Evolutionary conservation across 2,329 filamentous ascomycete genomes (phyloP).

Genomic region (Phialemoniopsis sp.): DNA sequence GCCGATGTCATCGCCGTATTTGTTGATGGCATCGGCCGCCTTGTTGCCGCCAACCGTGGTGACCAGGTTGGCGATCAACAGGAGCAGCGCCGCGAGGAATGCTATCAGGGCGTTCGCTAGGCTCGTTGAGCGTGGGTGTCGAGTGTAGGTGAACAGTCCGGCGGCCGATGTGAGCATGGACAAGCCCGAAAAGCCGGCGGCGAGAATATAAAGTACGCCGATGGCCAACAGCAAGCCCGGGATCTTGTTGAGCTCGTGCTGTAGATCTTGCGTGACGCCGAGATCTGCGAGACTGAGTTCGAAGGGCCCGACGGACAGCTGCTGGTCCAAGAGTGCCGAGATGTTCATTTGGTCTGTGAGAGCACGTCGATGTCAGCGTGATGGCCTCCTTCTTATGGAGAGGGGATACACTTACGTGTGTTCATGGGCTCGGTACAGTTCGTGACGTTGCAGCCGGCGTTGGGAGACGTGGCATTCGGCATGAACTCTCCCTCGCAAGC

Average conservation of each 20-base stretch:
- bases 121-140: slow-evolving; percentile 20
- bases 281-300: slow-evolving; percentile 39
- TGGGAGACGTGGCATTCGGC: slow-evolving; percentile 14
- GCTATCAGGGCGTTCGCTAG: slow-evolving; percentile 30
- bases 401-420: slow-evolving; percentile 4
- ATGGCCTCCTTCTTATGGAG: neutral
- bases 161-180: slow-evolving; percentile 33
- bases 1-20: slow-evolving; percentile 36
- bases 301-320: slow-evolving; percentile 40
- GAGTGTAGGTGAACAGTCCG: slow-evolving; percentile 19
- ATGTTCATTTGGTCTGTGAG: slow-evolving; percentile 29
- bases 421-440: slow-evolving; percentile 16
- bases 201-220: slow-evolving; percentile 44
- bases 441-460: slow-evolving; percentile 15
- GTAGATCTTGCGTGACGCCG: slow-evolving; percentile 37
- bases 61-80: slow-evolving; percentile 37
- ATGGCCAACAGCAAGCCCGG: slow-evolving; percentile 43
- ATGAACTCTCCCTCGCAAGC: slow-evolving; percentile 22
- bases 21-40: slow-evolving; percentile 34
- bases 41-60: slow-evolving; percentile 30
- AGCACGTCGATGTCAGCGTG: too few species aligned
- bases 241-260: slow-evolving; percentile 42
- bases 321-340: slow-evolving; percentile 37
- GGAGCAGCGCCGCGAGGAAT: slow-evolving; percentile 21
- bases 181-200: slow-evolving; percentile 34